Base-by-base conservation (phyloP, 345 rosid species). In the Salix udensis region DNA sequence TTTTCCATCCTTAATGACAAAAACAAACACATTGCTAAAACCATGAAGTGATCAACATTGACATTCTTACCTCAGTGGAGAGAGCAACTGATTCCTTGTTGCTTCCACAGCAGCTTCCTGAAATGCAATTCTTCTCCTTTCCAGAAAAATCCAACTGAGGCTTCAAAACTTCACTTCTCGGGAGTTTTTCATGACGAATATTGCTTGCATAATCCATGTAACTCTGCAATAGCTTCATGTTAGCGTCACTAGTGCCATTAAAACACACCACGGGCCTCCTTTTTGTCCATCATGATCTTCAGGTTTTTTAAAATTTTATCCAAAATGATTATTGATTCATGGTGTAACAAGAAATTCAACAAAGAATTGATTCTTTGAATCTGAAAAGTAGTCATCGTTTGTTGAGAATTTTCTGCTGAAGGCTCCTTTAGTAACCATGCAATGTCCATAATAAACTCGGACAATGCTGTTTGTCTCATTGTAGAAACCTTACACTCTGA, bases 391-490 rank as follows among this genome's bases (percentile, higher is more conserved):
- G 88, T 71, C 69, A 85, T 71, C 9, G 44, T 71, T 77, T 67
- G 77, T 76, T 85, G 86, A 71, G 84, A 74, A 79, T 74, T 81
- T 77, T 92, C 97, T 67, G 81, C 72, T 44, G 83, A 76, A 39
- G 97, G 97, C 76, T 83, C 88, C 84, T 83, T 89, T 66, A 93
- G 86, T 67, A 93, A 80, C 99, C 99, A 96, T 31, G 94, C 98
- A 70, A 93, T 86, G 84, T 93, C 99, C 80, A 87, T 77, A 42
- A 92, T 39, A 75, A 96, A 82, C 53, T 94, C 98, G 34, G 92
- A 86, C 72, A 87, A 84, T 7, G 84, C 74, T 64, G 74, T 74
- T 70, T 91, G 96, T 62, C 88, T 84, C 73, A 44, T 68, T 58
- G 83, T 75, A 69, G 82, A 86, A 50, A 74, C 82, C 81, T 83